phyloP scores from a whole-genome alignment of 495 filamentous ascomycete species.

The Margaritispora aquatica region DNA sequence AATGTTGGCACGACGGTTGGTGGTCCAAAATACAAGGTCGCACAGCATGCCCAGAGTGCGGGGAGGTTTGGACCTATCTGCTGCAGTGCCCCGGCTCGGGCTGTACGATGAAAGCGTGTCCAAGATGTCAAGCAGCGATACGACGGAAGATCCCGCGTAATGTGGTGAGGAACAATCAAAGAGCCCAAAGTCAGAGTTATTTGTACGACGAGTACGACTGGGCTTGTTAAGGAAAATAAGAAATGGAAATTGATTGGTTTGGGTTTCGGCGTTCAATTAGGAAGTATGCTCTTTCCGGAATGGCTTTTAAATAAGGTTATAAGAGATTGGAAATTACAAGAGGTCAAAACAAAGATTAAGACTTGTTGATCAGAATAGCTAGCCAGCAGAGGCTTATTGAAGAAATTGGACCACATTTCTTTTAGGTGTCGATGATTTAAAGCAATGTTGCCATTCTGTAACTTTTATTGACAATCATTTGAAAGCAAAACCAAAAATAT shows the following conservation, averaged over 20 bases:
- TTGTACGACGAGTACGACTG: not conserved
- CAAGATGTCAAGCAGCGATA: constrained; percentile 22
- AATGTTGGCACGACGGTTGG: constrained; percentile 24
- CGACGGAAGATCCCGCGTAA: constrained; percentile 10
- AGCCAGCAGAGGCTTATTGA: too few relatives aligned
- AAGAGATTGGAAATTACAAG: too few relatives aligned
- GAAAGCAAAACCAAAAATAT: too few relatives aligned
- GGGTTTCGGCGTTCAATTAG: not conserved
- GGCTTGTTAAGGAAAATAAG: not conserved
- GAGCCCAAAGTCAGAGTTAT: not conserved
- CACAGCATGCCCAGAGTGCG: constrained; percentile 18
- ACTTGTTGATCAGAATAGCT: too few relatives aligned
- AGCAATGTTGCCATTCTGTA: too few relatives aligned
- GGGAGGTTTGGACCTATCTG: constrained; percentile 23
- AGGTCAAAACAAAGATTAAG: too few relatives aligned
- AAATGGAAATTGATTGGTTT: not conserved
- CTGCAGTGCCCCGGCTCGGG: constrained; percentile 26
- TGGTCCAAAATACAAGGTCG: constrained; percentile 25
- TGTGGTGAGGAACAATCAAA: constrained; percentile 5
- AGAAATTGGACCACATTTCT: too few relatives aligned
- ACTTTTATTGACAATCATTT: too few relatives aligned
- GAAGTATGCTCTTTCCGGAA: not conserved
- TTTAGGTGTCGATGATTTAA: too few relatives aligned
- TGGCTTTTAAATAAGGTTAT: too few relatives aligned
- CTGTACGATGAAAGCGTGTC: constrained; percentile 25